Evolutionary conservation across 495 filamentous ascomycete genomes (phyloP), one percentile per base, ranked within the genome.

Genomic region (Clavariopsis aquatica): DNA sequence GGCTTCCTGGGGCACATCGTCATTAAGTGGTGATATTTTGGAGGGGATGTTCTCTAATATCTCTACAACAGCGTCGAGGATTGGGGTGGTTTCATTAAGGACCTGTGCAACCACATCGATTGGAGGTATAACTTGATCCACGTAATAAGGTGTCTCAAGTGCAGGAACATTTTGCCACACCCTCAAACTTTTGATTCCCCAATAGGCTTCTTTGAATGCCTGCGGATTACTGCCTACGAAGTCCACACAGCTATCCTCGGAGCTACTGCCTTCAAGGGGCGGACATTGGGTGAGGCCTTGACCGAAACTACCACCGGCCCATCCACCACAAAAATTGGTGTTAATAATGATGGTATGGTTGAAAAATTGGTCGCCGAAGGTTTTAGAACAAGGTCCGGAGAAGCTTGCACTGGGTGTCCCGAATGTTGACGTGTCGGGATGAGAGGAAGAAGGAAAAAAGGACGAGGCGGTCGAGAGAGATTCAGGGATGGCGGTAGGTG

Each of bases 341-440:
- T 71, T 56, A 43, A 71, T 31, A 47, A 73, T 64, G 52, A 76
- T 71, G 45, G 70, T 67, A 38, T 75, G 72, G 36, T 74, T 69
- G 73, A 78, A 72, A 24, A 66, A 51, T 19, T 55, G 47, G 7
- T 64, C 47, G 8, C 31, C 43, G 31, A 67, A 62, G 23, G 52
- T 43, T 26, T 70, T 54, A 24, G 72, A 66, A 52, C 76, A 78
- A 45, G 57, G 52, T 31, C 71, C 65, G 19, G 55, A 28, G 46
- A 68, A 71, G 55, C 80, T 80, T 1, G 85, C 85, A 0, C 78
- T 65, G 0, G 88, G 84, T 22, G 71, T 75, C 8, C 82, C 83
- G 85, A 87, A 91, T 29, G 60, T 74, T 19, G 76, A 76, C 8
- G 87, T 86, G 62, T 88, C 78, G 0, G 87, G 87, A 38, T 46